These are phyloP conservation scores for Candida coleopterorum DNA, from an alignment of 805 yeast genomes.

Conservation along the genomic window DNA sequence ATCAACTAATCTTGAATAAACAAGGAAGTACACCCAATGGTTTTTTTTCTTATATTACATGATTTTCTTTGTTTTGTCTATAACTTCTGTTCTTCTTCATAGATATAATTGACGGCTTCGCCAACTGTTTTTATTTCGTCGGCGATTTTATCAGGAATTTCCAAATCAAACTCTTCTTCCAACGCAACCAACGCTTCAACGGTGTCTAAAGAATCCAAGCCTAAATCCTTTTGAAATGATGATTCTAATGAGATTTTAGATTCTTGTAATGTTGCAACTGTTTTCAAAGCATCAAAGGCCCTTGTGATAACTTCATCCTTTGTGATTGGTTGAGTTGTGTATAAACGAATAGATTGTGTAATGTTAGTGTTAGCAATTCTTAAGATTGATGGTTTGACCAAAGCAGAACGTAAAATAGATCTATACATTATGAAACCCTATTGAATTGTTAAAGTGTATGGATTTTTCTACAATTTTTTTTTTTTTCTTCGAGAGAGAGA, in stretches of 20 bases:
- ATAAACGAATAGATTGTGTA: constrained; percentile 39
- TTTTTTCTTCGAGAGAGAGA: background rate
- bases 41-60: no score
- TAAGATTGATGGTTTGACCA: constrained; percentile 12
- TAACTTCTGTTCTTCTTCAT: constrained; percentile 49
- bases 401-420: constrained; percentile 30
- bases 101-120: constrained; percentile 86
- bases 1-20: no score
- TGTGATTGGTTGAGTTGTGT: constrained; percentile 62
- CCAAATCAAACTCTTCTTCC: constrained; percentile 83
- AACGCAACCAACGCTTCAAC: constrained; percentile 95
- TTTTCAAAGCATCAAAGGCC: constrained; percentile 72
- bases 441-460: background rate
- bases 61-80: background rate
- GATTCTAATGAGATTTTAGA: constrained; percentile 42
- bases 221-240: constrained; percentile 65
- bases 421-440: constrained; percentile 41
- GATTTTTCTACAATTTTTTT: background rate
- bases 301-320: constrained; percentile 79
- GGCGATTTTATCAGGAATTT: constrained; percentile 85
- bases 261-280: constrained; percentile 45
- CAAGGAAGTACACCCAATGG: no score
- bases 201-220: constrained; percentile 90
- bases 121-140: constrained; percentile 91
- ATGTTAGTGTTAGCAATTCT: no score